A percentile compares a stretch with the other conserved stretches of the same genome.
These are phyloP conservation scores for Camelina sativa DNA, from an alignment of 345 rosid genomes.

Conservation along the genomic window DNA sequence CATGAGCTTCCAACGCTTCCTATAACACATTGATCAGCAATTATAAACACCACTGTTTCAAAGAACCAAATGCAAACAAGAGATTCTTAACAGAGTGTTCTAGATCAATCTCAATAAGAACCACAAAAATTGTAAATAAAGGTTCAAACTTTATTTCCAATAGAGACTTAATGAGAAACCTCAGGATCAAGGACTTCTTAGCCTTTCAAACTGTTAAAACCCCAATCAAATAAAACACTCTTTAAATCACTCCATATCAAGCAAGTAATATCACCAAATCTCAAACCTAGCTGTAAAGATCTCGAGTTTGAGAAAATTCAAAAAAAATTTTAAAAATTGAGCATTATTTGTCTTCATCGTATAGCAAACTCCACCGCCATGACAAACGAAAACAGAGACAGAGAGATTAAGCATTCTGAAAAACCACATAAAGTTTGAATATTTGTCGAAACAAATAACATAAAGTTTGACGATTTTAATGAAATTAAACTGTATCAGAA, in stretches of 20 bases:
- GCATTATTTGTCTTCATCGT: constrained; percentile 7
- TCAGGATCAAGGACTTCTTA: no score
- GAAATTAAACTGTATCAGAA: background rate
- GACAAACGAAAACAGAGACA: constrained; percentile 30
- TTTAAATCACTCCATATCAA: background rate
- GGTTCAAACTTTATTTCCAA: background rate
- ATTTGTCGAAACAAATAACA: background rate
- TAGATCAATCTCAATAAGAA: constrained; percentile 9
- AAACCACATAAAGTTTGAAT: constrained; percentile 19
- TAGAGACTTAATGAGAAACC: constrained; percentile 4
- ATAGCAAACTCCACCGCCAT: constrained; percentile 40
- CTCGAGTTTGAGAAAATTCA: constrained; percentile 12
- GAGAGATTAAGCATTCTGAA: constrained; percentile 9
- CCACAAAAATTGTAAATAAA: constrained; percentile 2
- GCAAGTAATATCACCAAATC: constrained; percentile 14
- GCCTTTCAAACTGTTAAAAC: no score
- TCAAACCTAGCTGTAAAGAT: constrained; percentile 15
- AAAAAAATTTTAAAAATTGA: background rate
- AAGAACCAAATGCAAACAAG: background rate
- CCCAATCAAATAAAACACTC: no score
- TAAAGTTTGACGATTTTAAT: background rate
- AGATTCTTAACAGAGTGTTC: background rate
- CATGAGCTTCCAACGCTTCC: constrained; percentile 95
- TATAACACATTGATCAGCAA: constrained; percentile 28
- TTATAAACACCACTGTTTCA: background rate